Conservation (phyloP, 108 stramenopile genomes). For the Stephanodiscus triporus region DNA sequence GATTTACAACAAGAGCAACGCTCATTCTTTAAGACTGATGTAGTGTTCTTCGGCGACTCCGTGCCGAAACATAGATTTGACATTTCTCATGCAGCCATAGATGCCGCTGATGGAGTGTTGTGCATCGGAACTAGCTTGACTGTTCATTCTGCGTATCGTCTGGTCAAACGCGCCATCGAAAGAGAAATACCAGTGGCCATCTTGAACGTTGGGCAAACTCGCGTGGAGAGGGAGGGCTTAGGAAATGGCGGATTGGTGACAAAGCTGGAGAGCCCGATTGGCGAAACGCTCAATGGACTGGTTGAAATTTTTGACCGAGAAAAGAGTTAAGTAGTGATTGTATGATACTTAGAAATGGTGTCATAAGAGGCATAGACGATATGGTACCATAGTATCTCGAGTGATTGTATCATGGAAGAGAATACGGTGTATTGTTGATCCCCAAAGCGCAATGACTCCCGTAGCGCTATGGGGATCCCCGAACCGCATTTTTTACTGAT, state of each 20-base stretch:
- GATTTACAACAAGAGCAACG: constrained; percentile 1
- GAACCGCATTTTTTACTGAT: too few relatives aligned
- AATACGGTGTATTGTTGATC: too few relatives aligned
- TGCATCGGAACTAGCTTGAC: constrained; percentile 89
- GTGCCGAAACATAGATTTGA: constrained; percentile 77
- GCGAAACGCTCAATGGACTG: constrained; percentile 44
- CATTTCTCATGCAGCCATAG: constrained; percentile 66
- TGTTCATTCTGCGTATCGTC: constrained; percentile 88
- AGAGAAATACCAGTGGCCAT: constrained; percentile 75
- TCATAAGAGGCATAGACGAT: too few relatives aligned
- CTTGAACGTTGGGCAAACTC: constrained; percentile 91
- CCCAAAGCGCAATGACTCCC: too few relatives aligned
- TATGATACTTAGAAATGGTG: too few relatives aligned
- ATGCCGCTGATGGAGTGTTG: constrained; percentile 78
- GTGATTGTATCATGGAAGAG: too few relatives aligned
- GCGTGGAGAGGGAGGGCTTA: constrained; percentile 77
- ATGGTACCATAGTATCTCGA: too few relatives aligned
- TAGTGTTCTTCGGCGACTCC: constrained; percentile 94
- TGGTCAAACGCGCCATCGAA: constrained; percentile 65
- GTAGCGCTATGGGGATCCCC: too few relatives aligned
- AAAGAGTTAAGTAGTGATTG: too few relatives aligned
- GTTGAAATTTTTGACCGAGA: constrained; percentile 25
- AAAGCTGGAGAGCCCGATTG: constrained; percentile 54
- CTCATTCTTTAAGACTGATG: constrained; percentile 92
- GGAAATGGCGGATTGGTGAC: constrained; percentile 34